phyloP scores from a whole-genome alignment of 345 rosid species.

The Salix dunnii region DNA sequence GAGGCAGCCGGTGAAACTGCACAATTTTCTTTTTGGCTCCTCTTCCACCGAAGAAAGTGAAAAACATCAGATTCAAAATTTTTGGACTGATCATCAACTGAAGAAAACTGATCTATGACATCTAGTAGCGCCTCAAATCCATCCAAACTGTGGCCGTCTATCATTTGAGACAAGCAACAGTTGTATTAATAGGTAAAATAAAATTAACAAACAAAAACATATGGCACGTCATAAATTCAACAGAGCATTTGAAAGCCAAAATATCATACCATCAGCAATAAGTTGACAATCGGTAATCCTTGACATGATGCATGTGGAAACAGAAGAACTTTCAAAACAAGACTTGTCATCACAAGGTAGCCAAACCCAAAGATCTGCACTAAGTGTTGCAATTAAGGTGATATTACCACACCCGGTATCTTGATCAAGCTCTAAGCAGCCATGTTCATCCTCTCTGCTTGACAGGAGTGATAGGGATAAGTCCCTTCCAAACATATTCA shows the following conservation, averaged over 20 bases:
- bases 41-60: constrained; percentile 51
- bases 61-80: constrained; percentile 51
- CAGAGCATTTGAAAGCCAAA: constrained; percentile 15
- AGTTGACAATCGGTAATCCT: constrained; percentile 54
- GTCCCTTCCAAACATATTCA: constrained; percentile 68
- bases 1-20: constrained; percentile 34
- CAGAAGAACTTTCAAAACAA: constrained; percentile 26
- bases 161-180: constrained; percentile 19
- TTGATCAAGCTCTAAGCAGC: constrained; percentile 26
- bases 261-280: constrained; percentile 58
- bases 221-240: neutral
- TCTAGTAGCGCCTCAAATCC: constrained; percentile 57
- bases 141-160: constrained; percentile 49
- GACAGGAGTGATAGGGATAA: constrained; percentile 46
- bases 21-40: constrained; percentile 32
- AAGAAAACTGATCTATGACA: constrained; percentile 58
- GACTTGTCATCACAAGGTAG: constrained; percentile 48
- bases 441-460: constrained; percentile 38
- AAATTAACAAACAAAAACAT: constrained; percentile 7
- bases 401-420: constrained; percentile 29
- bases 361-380: constrained; percentile 77
- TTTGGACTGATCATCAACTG: constrained; percentile 51
- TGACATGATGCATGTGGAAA: constrained; percentile 57
- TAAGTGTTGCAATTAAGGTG: constrained; percentile 46
- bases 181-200: constrained; percentile 8